These are phyloP conservation scores for Kluyveromyces nonfermentans DNA, from an alignment of 805 yeast genomes.

Conservation along the genomic window DNA sequence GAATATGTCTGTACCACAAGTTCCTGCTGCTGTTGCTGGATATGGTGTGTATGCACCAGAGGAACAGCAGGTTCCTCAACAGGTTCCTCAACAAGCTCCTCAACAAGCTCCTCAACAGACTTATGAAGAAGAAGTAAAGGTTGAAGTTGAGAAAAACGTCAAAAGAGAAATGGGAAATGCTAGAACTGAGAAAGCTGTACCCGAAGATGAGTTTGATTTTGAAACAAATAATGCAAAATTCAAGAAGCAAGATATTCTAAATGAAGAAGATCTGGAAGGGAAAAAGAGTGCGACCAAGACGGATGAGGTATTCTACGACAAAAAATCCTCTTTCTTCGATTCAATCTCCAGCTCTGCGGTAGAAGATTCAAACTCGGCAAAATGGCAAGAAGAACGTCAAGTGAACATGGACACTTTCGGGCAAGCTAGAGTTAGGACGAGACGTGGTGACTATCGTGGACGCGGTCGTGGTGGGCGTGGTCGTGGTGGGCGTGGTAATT, in stretches of 20 bases:
- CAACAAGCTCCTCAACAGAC: neutral
- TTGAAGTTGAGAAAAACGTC: neutral
- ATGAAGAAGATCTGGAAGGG: constrained; percentile 23
- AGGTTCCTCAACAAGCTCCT: neutral
- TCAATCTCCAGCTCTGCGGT: constrained; percentile 58
- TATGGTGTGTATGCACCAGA: constrained; percentile 27
- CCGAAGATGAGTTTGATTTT: constrained; percentile 65
- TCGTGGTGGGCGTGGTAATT: constrained; percentile 28
- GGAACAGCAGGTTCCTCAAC: constrained; percentile 3
- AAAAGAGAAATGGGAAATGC: neutral
- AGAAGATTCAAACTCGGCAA: constrained; percentile 38
- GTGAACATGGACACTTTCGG: constrained; percentile 82
- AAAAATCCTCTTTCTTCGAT: constrained; percentile 82
- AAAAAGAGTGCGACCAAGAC: constrained; percentile 8
- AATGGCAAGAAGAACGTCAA: constrained; percentile 64
- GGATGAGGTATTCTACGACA: constrained; percentile 46
- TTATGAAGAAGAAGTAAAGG: neutral
- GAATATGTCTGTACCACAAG: constrained; percentile 12
- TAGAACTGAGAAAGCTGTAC: constrained; percentile 13
- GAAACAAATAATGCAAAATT: constrained; percentile 66
- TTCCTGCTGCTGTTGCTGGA: constrained; percentile 30
- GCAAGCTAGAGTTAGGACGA: constrained; percentile 44
- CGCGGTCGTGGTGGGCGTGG: constrained; percentile 40
- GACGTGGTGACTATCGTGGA: constrained; percentile 35
- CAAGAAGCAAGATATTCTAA: constrained; percentile 36